Conservation (phyloP, 2,329 filamentous ascomycete genomes). For the Aspergillus brunneoviolaceus region DNA sequence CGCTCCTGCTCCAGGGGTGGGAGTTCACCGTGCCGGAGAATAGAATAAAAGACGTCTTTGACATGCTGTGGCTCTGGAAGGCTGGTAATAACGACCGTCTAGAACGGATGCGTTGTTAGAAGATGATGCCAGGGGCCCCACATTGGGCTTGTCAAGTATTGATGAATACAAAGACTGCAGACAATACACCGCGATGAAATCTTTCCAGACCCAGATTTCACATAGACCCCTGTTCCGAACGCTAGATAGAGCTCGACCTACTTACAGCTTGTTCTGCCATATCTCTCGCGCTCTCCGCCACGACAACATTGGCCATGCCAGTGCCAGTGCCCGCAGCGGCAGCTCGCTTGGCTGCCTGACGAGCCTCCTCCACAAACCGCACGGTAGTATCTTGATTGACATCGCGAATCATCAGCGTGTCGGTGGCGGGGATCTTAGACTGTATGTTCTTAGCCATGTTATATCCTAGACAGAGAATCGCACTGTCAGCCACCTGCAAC, state of each 20-base stretch:
- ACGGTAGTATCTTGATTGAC: slow-evolving; percentile 59
- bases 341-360: slow-evolving; percentile 26
- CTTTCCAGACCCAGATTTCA: neutral
- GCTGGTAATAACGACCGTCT: slow-evolving; percentile 86
- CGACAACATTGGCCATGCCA: slow-evolving; percentile 50
- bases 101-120: slow-evolving; percentile 11
- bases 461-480: slow-evolving; percentile 52
- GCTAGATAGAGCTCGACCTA: neutral
- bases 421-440: slow-evolving; percentile 62
- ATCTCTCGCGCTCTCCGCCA: slow-evolving; percentile 59
- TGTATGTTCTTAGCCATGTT: slow-evolving; percentile 72
- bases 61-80: slow-evolving; percentile 89
- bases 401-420: slow-evolving; percentile 65
- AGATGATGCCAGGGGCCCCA: neutral
- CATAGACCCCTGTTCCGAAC: neutral
- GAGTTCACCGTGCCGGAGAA: slow-evolving; percentile 61
- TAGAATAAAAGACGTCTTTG: slow-evolving; percentile 73
- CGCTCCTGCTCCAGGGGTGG: slow-evolving; percentile 58
- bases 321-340: slow-evolving; percentile 22
- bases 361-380: slow-evolving; percentile 57
- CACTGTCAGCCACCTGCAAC: neutral
- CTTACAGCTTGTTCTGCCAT: slow-evolving; percentile 68
- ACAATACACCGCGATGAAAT: neutral
- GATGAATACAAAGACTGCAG: neutral
- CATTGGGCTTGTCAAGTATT: neutral